phyloP scores from a whole-genome alignment of 2,329 filamentous ascomycete genomes.

The Alternaria gaisen region DNA sequence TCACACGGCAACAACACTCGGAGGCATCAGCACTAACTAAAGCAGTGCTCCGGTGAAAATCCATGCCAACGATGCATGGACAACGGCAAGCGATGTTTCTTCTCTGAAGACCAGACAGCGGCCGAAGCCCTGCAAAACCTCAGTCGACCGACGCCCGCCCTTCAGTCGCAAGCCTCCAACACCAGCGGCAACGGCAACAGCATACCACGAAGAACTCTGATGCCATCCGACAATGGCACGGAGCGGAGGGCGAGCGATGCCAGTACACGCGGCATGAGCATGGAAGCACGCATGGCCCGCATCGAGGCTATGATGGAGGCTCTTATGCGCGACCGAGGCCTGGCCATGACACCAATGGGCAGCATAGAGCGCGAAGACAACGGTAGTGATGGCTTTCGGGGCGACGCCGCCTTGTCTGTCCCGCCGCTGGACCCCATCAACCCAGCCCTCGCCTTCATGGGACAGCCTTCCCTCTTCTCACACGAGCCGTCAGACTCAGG shows the following conservation, averaged over 20 bases:
- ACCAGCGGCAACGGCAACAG: conserved; percentile 20
- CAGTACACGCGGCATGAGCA: conserved; percentile 35
- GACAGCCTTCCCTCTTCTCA: conserved; percentile 23
- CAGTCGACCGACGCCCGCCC: conserved; percentile 42
- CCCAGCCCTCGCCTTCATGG: conserved; percentile 29
- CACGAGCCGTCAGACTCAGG: conserved; percentile 20
- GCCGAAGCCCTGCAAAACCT: conserved; percentile 50
- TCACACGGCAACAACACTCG: not conserved
- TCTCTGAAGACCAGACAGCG: conserved; percentile 50
- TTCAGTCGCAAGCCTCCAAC: conserved; percentile 21
- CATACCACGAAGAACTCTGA: conserved; percentile 24
- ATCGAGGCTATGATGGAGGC: conserved; percentile 49
- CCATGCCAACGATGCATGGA: conserved; percentile 49
- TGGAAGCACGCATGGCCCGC: conserved; percentile 48
- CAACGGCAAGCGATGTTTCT: conserved; percentile 48
- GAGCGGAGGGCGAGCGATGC: conserved; percentile 41
- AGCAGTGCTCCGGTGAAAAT: conserved; percentile 47
- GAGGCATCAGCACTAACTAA: conserved; percentile 2
- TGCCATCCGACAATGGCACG: conserved; percentile 31
- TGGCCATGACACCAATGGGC: conserved; percentile 33
- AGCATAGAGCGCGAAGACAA: conserved; percentile 41
- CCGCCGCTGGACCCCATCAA: conserved; percentile 35
- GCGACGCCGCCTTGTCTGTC: conserved; percentile 31
- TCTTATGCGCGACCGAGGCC: conserved; percentile 42
- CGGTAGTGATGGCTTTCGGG: conserved; percentile 25